Evolutionary conservation across 371 early-diverging fungal genomes (phyloP).

Genomic region (Circinella minor): DNA sequence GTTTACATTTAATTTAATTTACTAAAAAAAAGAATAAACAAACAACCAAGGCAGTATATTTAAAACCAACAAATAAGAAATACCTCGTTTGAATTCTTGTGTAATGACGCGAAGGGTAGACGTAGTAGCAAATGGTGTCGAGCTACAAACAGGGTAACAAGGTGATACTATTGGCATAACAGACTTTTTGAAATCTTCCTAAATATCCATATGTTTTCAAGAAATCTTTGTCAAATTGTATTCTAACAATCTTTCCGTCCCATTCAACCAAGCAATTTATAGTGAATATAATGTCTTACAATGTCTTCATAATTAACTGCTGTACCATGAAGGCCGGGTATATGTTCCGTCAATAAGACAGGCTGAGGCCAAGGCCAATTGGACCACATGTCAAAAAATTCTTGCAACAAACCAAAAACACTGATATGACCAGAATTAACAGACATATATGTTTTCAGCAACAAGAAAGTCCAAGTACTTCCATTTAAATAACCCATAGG

Average conservation of each 20-base stretch:
- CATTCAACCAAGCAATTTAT: no score
- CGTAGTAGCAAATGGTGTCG: conserved; percentile 39
- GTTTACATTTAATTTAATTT: no score
- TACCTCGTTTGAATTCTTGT: conserved; percentile 29
- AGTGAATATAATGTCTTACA: neutral
- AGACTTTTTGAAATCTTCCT: conserved; percentile 35
- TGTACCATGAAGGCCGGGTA: neutral
- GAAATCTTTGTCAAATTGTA: no score
- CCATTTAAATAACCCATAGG: conserved; percentile 50
- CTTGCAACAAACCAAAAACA: conserved; percentile 10
- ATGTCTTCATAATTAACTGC: neutral
- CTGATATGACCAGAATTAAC: neutral
- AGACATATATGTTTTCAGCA: conserved; percentile 33
- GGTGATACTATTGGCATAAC: conserved; percentile 52
- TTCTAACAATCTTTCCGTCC: no score
- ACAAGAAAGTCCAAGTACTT: conserved; percentile 44
- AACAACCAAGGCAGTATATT: no score
- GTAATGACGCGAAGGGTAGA: conserved; percentile 34
- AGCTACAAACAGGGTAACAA: conserved; percentile 42
- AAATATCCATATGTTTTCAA: neutral
- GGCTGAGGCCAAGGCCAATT: conserved; percentile 50
- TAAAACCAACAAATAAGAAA: no score
- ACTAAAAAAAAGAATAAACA: no score
- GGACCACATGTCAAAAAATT: conserved; percentile 38
- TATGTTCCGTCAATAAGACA: conserved; percentile 23